These are phyloP conservation scores for Nannizzia gypsea DNA, from an alignment of 2,329 filamentous ascomycete genomes.

Conservation along the genomic window DNA sequence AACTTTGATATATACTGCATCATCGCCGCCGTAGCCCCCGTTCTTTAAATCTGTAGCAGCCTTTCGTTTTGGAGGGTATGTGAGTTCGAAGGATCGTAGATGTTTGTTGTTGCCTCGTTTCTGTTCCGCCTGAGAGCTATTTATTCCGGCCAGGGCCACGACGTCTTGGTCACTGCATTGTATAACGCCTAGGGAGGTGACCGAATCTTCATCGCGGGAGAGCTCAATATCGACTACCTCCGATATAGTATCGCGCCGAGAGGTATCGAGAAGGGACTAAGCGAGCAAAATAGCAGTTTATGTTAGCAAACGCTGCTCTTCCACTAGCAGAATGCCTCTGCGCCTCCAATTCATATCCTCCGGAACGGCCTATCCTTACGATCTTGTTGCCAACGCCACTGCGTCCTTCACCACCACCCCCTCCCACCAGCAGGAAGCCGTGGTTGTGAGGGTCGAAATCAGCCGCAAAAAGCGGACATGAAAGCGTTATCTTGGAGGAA, in stretches of 20 bases:
- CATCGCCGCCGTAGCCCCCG: slow-evolving; percentile 10
- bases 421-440: slow-evolving; percentile 65
- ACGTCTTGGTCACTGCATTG: slow-evolving; percentile 43
- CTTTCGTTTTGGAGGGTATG: slow-evolving; percentile 40
- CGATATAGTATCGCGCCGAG: slow-evolving; percentile 50
- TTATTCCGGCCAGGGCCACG: slow-evolving; percentile 64
- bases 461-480: slow-evolving; percentile 75
- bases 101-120: slow-evolving; percentile 71
- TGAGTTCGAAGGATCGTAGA: slow-evolving; percentile 62
- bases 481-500: slow-evolving; percentile 53
- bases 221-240: slow-evolving; percentile 63
- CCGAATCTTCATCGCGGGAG: slow-evolving; percentile 75
- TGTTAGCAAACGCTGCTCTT: background rate
- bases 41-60: slow-evolving; percentile 14
- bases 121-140: slow-evolving; percentile 62
- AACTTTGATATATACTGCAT: slow-evolving; percentile 26
- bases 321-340: background rate
- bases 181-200: slow-evolving; percentile 67
- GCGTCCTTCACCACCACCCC: slow-evolving; percentile 71
- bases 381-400: slow-evolving; percentile 82
- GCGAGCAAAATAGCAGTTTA: background rate
- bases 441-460: slow-evolving; percentile 77
- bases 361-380: slow-evolving; percentile 37
- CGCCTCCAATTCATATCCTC: slow-evolving; percentile 2
- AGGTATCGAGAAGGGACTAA: slow-evolving; percentile 62